Evolutionary conservation across 208 protist species (phyloP), one percentile per base, ranked within the genome.

Genomic region (Trypanosoma mega): DNA sequence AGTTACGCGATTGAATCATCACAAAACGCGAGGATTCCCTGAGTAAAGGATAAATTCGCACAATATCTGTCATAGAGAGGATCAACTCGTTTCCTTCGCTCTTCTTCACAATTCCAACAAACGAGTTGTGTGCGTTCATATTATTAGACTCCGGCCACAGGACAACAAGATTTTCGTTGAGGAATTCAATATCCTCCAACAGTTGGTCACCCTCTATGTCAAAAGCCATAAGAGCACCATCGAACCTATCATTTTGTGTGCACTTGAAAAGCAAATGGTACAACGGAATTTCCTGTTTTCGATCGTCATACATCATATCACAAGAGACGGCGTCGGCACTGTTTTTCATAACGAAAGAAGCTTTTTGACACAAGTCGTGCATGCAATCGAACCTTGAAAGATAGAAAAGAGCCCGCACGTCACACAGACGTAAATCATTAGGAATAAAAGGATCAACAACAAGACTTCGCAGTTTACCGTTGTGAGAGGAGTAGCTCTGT

Each of bases 371-470:
- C 26, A 54, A n/a, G 8, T 11, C 9, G n/a, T 54, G 48, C 48
- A 33, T 24, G 24, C 9, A 54, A 54, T 54, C 48, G 24, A 24
- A 11, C 48, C 48, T 54, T 6, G 48, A 54, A 16, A 54, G 24
- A 33, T 54, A 24, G 12, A 33, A 31, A n/a, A 54, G 48, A 34
- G 48, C 48, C 16, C 48, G 48, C 26, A 54, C 12, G 48, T 54
- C 21, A n/a, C 21, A 31, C n/a, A 11, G 21, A 4, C 48, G 48
- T 4, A 31, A 24, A 6, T 54, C 23, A 33, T 23, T 16, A 12
- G 48, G 48, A 26, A 54, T 54, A n/a, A 54, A 54, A 24, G 21
- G 48, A 26, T 54, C 48, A 6, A 54, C 48, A 4, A 54, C 48
- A 6, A 54, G 16, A 11, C 48, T 7, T 12, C 21, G 48, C 20